These are phyloP conservation scores for Crassisporium funariophilum DNA, from an alignment of 768 basidiomycete genomes.

Conservation along the genomic window DNA sequence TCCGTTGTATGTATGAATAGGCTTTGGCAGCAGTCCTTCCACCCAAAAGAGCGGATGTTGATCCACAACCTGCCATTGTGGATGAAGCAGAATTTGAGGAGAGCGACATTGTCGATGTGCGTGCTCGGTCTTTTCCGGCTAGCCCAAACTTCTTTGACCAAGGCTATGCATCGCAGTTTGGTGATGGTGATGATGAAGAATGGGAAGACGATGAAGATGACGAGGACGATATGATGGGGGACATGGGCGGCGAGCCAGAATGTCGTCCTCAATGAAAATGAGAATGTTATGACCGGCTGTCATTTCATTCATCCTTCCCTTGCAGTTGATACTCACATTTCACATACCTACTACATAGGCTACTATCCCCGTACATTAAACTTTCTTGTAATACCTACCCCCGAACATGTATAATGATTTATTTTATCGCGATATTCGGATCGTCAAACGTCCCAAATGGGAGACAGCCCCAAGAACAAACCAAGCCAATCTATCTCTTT, in stretches of 20 bases:
- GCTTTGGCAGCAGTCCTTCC: conserved; percentile 69
- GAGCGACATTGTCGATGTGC: conserved; percentile 80
- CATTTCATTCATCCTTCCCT: conserved; percentile 16
- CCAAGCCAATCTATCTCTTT: too few species aligned
- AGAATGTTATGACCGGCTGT: too few species aligned
- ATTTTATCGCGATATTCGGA: too few species aligned
- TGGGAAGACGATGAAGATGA: conserved; percentile 77
- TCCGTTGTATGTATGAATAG: conserved; percentile 35
- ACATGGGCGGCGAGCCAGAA: conserved; percentile 53
- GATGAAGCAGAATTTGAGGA: conserved; percentile 75
- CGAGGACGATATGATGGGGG: conserved; percentile 62
- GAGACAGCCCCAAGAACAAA: too few species aligned
- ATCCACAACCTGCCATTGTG: conserved; percentile 70
- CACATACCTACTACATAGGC: background rate
- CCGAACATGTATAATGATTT: conserved; percentile 3
- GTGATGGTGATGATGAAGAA: conserved; percentile 66
- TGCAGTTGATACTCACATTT: conserved; percentile 1
- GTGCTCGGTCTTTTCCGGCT: conserved; percentile 77
- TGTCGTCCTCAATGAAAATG: conserved; percentile 68
- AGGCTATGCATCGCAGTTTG: conserved; percentile 71
- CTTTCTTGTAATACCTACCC: conserved; percentile 6
- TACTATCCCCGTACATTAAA: background rate
- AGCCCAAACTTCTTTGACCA: conserved; percentile 77
- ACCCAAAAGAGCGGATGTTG: conserved; percentile 73
- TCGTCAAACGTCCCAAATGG: too few species aligned